Evolutionary conservation across 305 asterid genomes (phyloP).

Genomic region (Striga hermonthica): DNA sequence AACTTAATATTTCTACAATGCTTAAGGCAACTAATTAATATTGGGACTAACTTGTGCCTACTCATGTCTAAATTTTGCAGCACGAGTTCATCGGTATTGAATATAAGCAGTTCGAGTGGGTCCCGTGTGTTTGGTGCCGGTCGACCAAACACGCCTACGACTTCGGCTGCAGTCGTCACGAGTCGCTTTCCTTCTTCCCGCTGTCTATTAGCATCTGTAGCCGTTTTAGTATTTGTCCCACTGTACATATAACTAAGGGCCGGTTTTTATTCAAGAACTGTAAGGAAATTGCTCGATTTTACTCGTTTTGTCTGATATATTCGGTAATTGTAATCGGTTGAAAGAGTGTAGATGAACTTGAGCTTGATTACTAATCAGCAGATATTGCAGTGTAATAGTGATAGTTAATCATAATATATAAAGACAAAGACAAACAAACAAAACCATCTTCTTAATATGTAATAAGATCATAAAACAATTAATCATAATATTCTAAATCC

Average conservation of each 20-base stretch:
- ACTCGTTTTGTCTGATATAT: too few relatives aligned
- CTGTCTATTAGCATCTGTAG: slow-evolving; percentile 27
- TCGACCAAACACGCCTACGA: slow-evolving; percentile 51
- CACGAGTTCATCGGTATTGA: slow-evolving; percentile 71
- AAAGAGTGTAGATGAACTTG: slow-evolving; percentile 27
- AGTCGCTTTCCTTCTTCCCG: slow-evolving; percentile 20
- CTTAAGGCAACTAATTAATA: not conserved
- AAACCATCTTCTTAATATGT: too few relatives aligned
- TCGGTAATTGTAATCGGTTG: slow-evolving; percentile 15
- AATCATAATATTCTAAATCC: slow-evolving; percentile 29
- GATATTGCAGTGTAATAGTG: slow-evolving; percentile 9
- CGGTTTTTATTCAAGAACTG: not conserved
- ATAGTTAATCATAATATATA: not conserved
- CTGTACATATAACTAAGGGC: not conserved
- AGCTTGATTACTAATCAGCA: slow-evolving; percentile 16
- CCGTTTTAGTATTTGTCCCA: slow-evolving; percentile 22
- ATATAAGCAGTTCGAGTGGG: slow-evolving; percentile 75
- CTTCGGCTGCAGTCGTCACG: slow-evolving; percentile 39
- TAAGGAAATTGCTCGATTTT: slow-evolving; percentile 22
- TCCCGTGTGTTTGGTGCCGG: slow-evolving; percentile 76
- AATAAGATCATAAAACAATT: too few relatives aligned
- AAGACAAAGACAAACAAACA: too few relatives aligned
- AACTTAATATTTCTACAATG: not conserved
- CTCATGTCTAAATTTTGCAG: slow-evolving; percentile 41
- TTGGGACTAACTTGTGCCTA: slow-evolving; percentile 20